A percentile compares a stretch with the other conserved stretches of the same genome.
These are phyloP conservation scores for Talaromyces atroroseus DNA, from an alignment of 2,329 filamentous ascomycete genomes.

Conservation along the genomic window DNA sequence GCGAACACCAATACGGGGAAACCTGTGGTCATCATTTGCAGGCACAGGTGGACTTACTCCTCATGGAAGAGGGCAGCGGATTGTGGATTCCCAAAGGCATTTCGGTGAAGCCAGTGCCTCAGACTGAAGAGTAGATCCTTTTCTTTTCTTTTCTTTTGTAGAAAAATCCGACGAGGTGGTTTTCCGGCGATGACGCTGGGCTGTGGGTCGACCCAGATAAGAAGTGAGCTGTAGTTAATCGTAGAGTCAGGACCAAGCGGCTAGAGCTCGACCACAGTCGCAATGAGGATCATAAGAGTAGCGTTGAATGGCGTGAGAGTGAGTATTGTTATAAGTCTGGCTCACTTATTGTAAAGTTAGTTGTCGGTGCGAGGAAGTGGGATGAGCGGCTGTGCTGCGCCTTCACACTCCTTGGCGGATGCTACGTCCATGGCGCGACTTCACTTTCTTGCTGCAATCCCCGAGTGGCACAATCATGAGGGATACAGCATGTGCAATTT, in stretches of 20 bases:
- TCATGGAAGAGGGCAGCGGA: constrained; percentile 45
- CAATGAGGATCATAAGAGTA: neutral
- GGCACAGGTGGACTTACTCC: constrained; percentile 34
- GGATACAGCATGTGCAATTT: neutral
- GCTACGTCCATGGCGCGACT: neutral
- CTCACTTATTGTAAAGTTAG: neutral
- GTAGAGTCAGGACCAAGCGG: neutral
- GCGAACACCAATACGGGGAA: constrained; percentile 30
- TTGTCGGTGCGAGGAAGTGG: neutral
- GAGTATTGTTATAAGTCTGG: neutral
- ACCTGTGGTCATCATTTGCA: constrained; percentile 12
- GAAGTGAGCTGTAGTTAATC: neutral
- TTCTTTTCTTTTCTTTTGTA: neutral
- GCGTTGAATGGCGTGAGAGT: neutral
- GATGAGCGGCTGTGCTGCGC: neutral
- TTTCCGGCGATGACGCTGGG: neutral
- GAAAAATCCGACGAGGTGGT: neutral
- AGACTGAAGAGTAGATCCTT: neutral
- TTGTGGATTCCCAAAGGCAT: constrained; percentile 45
- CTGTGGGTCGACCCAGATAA: neutral
- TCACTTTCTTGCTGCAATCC: neutral
- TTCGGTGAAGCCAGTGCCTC: constrained; percentile 14
- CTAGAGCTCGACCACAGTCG: neutral
- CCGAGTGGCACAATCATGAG: too few relatives aligned
- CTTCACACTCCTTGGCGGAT: neutral